Evolutionary conservation across 2,329 filamentous ascomycete species (phyloP), one percentile per base, ranked within the genome.

Genomic region (Pseudogymnoascus sp.): DNA sequence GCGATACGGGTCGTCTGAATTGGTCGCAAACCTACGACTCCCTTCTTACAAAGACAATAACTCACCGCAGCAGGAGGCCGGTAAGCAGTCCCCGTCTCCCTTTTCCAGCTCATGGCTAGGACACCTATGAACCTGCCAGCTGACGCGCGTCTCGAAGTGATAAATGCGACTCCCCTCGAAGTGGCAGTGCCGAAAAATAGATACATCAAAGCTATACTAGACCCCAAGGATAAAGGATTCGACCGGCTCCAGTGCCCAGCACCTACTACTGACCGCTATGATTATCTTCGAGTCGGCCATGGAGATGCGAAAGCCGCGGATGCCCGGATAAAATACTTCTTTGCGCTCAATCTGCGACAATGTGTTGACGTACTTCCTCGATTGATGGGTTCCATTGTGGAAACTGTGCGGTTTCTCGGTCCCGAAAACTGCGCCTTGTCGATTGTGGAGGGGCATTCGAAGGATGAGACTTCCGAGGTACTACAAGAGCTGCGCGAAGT

Each of bases 401-500:
- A 84, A 66, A 74, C 74, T 1, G 76, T 82, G 4, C 73, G 70
- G 0, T 83, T 81, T 67, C 75, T 86, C 0, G 82, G 83, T 0
- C 77, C 80, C 0, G 65, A 77, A 10, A 75, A 76, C 62, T 85
- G 82, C 67, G 79, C 77, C 0, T 71, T 86, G 0, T 84, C 82
- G 1, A 79, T 85, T 21, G 76, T 85, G 11, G 83, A 85, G 66
- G 82, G 83, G 11, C 76, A 81, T 67, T 85, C 82, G 0, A 68
- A 76, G 19, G 83, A 86, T 64, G 82, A 81, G 4, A 85, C 83
- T 0, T 75, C 69, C 35, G 80, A 83, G 35, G 74, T 85, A 7
- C 75, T 86, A 1, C 63, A 72, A 1, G 72, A 74, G 0, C 69
- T 86, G 6, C 70, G 70, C 1, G 68, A 73, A 0, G 72, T 75